Conservation (phyloP, 139 green algal species). For the Desmodesmus armatus region DNA sequence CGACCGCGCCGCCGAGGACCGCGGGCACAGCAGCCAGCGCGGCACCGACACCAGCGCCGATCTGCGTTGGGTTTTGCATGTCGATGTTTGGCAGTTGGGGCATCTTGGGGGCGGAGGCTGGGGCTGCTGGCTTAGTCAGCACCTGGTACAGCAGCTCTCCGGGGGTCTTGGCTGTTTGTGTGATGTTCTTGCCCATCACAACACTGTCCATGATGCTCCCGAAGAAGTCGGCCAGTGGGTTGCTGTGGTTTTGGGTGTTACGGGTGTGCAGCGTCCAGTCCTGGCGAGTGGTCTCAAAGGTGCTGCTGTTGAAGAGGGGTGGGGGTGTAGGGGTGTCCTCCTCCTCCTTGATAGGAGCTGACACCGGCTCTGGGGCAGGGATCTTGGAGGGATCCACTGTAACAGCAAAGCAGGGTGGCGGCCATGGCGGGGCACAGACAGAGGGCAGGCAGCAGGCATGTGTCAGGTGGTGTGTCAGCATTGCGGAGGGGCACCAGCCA, state of each 20-base stretch:
- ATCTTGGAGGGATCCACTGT: not conserved
- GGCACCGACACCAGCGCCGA: not conserved
- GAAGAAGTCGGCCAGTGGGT: conserved; percentile 29
- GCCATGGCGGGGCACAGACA: too few species aligned
- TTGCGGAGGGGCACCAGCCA: too few species aligned
- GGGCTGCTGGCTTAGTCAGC: conserved; percentile 3
- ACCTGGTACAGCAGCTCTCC: conserved; percentile 35
- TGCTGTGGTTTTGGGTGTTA: not conserved
- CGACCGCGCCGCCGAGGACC: not conserved
- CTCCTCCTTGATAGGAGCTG: too few species aligned
- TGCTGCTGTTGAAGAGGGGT: not conserved
- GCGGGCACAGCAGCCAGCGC: not conserved
- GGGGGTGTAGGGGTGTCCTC: conserved; percentile 16
- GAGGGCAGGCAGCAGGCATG: not conserved
- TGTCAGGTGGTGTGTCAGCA: not conserved
- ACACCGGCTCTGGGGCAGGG: not conserved
- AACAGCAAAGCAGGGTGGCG: not conserved
- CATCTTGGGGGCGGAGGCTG: not conserved
- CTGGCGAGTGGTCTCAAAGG: not conserved
- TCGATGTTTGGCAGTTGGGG: not conserved
- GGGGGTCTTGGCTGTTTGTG: not conserved
- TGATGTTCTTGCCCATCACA: conserved; percentile 23
- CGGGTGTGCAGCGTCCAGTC: conserved; percentile 23
- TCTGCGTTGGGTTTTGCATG: too few species aligned
- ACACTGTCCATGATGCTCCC: conserved; percentile 14